Percentiles rank a stretch among this genome's conserved stretches.
phyloP scores from a whole-genome alignment of 768 basidiomycete species.

The Asterophora parasitica region DNA sequence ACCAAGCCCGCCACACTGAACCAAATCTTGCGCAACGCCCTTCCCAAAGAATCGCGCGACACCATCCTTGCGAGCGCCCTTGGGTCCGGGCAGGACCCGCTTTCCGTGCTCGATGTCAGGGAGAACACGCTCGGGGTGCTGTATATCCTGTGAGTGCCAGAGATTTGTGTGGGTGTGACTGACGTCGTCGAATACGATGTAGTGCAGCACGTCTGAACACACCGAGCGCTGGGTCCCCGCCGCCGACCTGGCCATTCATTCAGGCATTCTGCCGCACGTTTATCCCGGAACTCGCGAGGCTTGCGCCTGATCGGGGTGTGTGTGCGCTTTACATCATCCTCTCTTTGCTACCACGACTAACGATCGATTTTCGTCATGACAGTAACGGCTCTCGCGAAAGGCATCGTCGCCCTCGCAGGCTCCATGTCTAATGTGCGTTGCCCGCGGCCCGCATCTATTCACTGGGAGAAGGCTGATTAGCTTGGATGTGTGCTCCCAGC shows the following conservation, averaged over 20 bases:
- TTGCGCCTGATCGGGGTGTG: conserved; percentile 66
- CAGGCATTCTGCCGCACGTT: conserved; percentile 60
- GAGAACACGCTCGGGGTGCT: conserved; percentile 61
- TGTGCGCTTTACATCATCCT: not conserved
- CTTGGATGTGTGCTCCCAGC: conserved; percentile 18
- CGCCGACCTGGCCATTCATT: conserved; percentile 40
- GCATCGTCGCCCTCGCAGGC: conserved; percentile 49
- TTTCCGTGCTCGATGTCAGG: conserved; percentile 50
- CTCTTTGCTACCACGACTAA: not conserved
- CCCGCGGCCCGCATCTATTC: too few relatives aligned
- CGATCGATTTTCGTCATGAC: not conserved
- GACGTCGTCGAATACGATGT: not conserved
- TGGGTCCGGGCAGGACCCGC: conserved; percentile 62
- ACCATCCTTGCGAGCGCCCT: conserved; percentile 49
- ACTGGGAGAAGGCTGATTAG: too few relatives aligned
- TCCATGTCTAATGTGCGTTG: conserved; percentile 31
- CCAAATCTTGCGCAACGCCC: conserved; percentile 38
- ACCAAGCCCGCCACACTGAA: conserved; percentile 34
- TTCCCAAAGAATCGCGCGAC: conserved; percentile 57
- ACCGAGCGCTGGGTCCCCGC: conserved; percentile 25
- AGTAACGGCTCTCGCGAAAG: conserved; percentile 68
- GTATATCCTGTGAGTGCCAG: conserved; percentile 67
- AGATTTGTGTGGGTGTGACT: not conserved
- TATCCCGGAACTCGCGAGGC: conserved; percentile 55
- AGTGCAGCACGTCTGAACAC: conserved; percentile 54